A percentile compares a stretch with the other conserved stretches of the same genome.
Conservation (phyloP, 805 yeast genomes). For the Yamadazyma endophytica region DNA sequence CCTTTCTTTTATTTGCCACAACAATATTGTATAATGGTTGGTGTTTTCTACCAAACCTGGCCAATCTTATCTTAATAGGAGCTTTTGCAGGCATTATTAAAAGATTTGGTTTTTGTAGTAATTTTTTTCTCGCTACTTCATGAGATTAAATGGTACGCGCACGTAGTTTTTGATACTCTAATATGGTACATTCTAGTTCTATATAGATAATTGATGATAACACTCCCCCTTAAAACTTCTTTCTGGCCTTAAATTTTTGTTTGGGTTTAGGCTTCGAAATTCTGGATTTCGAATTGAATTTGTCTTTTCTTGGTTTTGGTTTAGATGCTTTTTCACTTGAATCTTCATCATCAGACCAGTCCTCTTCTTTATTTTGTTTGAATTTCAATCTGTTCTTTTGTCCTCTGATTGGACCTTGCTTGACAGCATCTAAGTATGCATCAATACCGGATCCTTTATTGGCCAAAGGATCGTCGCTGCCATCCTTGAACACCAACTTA, state of each 20-base stretch:
- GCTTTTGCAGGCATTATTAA: slow-evolving; percentile 10
- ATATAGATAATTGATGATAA: too few relatives aligned
- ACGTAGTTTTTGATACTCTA: not conserved
- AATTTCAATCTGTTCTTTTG: slow-evolving; percentile 88
- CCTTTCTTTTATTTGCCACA: slow-evolving; percentile 71
- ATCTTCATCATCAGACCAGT: slow-evolving; percentile 45
- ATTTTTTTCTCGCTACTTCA: not conserved
- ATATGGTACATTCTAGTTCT: slow-evolving; percentile 1
- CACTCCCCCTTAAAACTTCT: slow-evolving; percentile 45
- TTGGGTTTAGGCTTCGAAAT: slow-evolving; percentile 38
- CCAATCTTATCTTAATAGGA: slow-evolving; percentile 80
- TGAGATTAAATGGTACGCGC: slow-evolving; percentile 1
- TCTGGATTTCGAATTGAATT: slow-evolving; percentile 17
- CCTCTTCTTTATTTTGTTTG: slow-evolving; percentile 57
- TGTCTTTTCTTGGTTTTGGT: slow-evolving; percentile 10
- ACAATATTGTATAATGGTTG: slow-evolving; percentile 91
- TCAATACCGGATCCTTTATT: slow-evolving; percentile 60
- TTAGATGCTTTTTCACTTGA: slow-evolving; percentile 35
- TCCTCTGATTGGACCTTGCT: slow-evolving; percentile 90
- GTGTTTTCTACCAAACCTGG: slow-evolving; percentile 87
- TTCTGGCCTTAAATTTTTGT: slow-evolving; percentile 54
- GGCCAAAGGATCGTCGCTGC: slow-evolving; percentile 42
- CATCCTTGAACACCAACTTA: slow-evolving; percentile 60
- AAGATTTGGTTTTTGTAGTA: not conserved
- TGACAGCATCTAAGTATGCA: slow-evolving; percentile 92